Percentiles rank a stretch among this genome's conserved stretches.
phyloP scores from a whole-genome alignment of 202 grass and related monocot species.

The Carex sylvatica region DNA sequence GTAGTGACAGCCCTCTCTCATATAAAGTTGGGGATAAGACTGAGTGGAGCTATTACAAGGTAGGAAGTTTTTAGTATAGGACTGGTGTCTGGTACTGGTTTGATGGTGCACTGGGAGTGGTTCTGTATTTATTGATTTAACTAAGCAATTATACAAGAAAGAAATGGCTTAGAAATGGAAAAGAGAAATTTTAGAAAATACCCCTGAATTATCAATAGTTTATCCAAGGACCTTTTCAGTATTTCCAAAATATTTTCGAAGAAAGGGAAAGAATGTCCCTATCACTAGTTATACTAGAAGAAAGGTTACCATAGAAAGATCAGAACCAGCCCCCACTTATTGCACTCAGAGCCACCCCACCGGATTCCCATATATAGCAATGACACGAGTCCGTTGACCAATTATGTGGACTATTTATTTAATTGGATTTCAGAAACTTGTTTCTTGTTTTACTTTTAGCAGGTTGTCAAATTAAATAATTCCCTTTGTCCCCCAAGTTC shows the following conservation, averaged over 20 bases:
- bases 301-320: background rate
- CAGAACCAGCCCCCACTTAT: background rate
- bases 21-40: conserved; percentile 85
- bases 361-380: background rate
- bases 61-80: conserved; percentile 11
- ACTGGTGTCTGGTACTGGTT: background rate
- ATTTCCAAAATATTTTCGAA: background rate
- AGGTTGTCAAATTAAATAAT: background rate
- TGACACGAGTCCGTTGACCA: background rate
- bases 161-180: background rate
- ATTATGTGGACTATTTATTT: background rate
- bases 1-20: conserved; percentile 84
- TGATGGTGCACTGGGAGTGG: background rate
- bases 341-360: background rate
- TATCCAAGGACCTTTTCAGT: background rate
- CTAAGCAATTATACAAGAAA: background rate
- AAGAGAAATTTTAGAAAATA: background rate
- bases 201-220: background rate
- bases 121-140: background rate
- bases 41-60: conserved; percentile 99
- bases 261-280: background rate
- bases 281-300: background rate
- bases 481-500: background rate
- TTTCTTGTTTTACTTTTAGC: background rate
- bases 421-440: background rate